Conservation (phyloP, 495 filamentous ascomycete species). For the Trichocladium uniseriatum region DNA sequence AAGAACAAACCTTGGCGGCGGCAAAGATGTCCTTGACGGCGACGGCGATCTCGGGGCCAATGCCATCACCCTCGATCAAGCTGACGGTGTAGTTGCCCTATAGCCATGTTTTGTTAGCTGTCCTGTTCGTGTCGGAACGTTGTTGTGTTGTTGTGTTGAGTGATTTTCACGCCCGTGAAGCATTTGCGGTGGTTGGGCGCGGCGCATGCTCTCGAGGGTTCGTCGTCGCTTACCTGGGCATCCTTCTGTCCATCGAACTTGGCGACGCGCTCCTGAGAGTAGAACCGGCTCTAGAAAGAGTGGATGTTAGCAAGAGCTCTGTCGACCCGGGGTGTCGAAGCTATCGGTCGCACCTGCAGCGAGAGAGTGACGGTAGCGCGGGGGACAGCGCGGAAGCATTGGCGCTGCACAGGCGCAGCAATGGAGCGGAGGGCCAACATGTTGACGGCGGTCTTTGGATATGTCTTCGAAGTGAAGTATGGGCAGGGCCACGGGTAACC, state of each 20-base stretch:
- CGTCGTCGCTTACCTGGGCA: conserved; percentile 57
- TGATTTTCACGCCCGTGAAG: conserved; percentile 32
- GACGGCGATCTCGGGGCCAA: conserved; percentile 94
- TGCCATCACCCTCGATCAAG: conserved; percentile 97
- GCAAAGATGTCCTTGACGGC: conserved; percentile 96
- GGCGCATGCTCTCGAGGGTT: background rate
- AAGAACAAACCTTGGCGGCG: conserved; percentile 69
- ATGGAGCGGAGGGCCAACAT: conserved; percentile 46
- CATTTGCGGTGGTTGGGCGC: conserved; percentile 1
- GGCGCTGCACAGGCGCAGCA: conserved; percentile 44
- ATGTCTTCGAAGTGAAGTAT: background rate
- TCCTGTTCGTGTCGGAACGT: background rate
- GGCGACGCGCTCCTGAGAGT: conserved; percentile 66
- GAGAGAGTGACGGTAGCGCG: conserved; percentile 38
- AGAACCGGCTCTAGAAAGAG: conserved; percentile 35
- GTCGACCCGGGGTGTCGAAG: background rate
- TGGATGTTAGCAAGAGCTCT: background rate
- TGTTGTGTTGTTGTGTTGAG: conserved; percentile 22
- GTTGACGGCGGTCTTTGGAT: conserved; percentile 15
- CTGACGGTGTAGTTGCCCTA: conserved; percentile 93
- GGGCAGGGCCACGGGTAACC: background rate
- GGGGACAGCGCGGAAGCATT: conserved; percentile 38
- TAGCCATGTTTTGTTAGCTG: conserved; percentile 12
- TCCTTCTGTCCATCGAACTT: conserved; percentile 87
- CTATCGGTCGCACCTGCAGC: conserved; percentile 34